phyloP scores from a whole-genome alignment of 2,329 filamentous ascomycete species.

The Herpotrichia juniperi region DNA sequence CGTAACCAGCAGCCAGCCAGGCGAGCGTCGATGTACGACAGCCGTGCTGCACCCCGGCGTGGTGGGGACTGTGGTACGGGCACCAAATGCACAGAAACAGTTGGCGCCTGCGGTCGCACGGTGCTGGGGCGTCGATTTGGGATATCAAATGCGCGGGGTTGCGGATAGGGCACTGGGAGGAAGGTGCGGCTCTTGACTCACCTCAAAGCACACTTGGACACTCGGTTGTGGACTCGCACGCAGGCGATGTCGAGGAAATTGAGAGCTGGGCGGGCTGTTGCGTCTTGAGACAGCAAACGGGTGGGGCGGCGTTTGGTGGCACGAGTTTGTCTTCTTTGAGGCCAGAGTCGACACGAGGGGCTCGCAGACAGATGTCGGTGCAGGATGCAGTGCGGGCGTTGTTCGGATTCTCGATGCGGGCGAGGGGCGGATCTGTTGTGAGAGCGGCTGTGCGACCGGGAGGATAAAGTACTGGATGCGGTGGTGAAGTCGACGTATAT shows the following conservation, averaged over 20 bases:
- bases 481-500: constrained; percentile 29
- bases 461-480: constrained; percentile 28
- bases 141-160: constrained; percentile 22
- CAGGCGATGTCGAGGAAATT: constrained; percentile 1
- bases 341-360: constrained; percentile 21
- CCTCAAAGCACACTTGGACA: constrained; percentile 22
- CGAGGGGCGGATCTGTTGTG: neutral
- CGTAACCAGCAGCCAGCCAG: constrained; percentile 25
- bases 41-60: constrained; percentile 35
- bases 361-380: constrained; percentile 13
- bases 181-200: constrained; percentile 38
- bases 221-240: constrained; percentile 9
- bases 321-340: constrained; percentile 36
- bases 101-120: constrained; percentile 32
- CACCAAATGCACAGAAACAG: constrained; percentile 39
- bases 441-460: constrained; percentile 29
- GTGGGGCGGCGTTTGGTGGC: constrained; percentile 24
- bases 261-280: constrained; percentile 15
- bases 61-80: constrained; percentile 39
- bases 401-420: neutral
- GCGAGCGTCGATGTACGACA: constrained; percentile 41
- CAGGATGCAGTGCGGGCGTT: constrained; percentile 1
- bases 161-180: constrained; percentile 14
- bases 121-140: constrained; percentile 28
- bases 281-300: constrained; percentile 25